These are phyloP conservation scores for Blepharisma japonicum DNA, from an alignment of 73 alveolate genomes.

Conservation along the genomic window DNA sequence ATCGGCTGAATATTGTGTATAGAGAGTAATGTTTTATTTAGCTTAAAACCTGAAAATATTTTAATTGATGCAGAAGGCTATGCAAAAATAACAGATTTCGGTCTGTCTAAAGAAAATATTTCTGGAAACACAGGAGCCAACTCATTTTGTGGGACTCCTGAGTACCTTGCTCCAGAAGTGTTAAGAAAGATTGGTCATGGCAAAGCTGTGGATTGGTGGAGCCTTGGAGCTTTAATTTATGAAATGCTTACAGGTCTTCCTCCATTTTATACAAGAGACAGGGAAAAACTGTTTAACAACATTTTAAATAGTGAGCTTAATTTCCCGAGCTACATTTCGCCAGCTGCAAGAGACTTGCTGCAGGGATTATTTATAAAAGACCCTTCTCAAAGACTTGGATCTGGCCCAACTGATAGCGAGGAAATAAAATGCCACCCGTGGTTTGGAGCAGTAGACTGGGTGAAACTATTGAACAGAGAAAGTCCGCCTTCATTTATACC, in stretches of 20 bases:
- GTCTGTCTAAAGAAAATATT: conserved; percentile 62
- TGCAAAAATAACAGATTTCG: conserved; percentile 73
- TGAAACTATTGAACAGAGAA: conserved; percentile 43
- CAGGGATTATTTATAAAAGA: conserved; percentile 41
- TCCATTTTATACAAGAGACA: conserved; percentile 40
- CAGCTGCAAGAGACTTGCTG: not conserved
- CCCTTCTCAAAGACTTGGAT: conserved; percentile 78
- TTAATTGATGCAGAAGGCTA: conserved; percentile 63
- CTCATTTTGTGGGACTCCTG: conserved; percentile 85
- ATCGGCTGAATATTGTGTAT: conserved; percentile 63
- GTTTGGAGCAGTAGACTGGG: conserved; percentile 71
- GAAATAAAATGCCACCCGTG: conserved; percentile 72
- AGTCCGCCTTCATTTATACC: conserved; percentile 81
- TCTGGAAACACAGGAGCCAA: conserved; percentile 44
- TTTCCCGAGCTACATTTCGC: conserved; percentile 59
- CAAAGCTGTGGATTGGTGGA: conserved; percentile 81
- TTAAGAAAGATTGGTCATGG: conserved; percentile 64
- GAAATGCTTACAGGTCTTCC: conserved; percentile 63
- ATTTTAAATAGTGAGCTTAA: conserved; percentile 20
- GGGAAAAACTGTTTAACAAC: conserved; percentile 32
- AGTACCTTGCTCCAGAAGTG: conserved; percentile 86
- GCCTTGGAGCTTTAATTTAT: conserved; percentile 55
- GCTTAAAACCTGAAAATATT: conserved; percentile 76
- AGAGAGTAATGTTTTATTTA: conserved; percentile 61
- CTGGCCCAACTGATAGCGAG: conserved; percentile 61